Evolutionary conservation across 495 filamentous ascomycete species (phyloP).

Genomic region (Lasiosphaeris hirsuta): DNA sequence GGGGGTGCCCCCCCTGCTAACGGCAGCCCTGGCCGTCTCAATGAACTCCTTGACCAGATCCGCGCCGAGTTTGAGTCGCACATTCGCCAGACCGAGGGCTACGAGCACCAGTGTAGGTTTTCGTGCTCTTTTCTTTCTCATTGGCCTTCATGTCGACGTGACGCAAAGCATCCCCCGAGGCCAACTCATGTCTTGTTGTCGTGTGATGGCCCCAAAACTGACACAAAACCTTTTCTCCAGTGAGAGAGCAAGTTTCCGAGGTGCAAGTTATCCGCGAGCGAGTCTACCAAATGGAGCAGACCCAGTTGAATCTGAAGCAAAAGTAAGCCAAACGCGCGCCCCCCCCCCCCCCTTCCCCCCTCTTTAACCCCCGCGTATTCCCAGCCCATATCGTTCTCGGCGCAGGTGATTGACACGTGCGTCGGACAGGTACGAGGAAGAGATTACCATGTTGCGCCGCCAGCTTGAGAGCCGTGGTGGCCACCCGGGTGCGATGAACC

Average conservation of each 20-base stretch:
- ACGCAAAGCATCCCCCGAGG: too few species aligned
- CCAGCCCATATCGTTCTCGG: not conserved
- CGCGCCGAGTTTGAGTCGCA: conserved; percentile 87
- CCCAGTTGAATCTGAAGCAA: conserved; percentile 78
- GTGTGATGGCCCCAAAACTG: not conserved
- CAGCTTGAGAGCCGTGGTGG: conserved; percentile 85
- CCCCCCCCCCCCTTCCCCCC: too few species aligned
- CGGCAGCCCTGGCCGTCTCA: conserved; percentile 59
- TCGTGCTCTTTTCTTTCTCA: not conserved
- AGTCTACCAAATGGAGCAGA: conserved; percentile 84
- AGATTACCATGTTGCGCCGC: conserved; percentile 76
- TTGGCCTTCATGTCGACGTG: not conserved
- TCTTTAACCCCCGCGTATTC: too few species aligned
- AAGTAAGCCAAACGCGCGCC: conserved; percentile 58
- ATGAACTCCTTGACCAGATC: conserved; percentile 86
- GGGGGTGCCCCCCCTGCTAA: conserved; percentile 55
- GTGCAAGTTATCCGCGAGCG: conserved; percentile 90
- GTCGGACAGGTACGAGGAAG: conserved; percentile 80
- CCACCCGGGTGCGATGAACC: conserved; percentile 58
- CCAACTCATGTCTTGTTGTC: not conserved
- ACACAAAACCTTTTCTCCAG: conserved; percentile 1
- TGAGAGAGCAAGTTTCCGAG: conserved; percentile 68
- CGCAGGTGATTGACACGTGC: conserved; percentile 1
- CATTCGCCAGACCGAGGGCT: conserved; percentile 68
- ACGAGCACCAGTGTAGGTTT: conserved; percentile 84